Evolutionary conservation across 306 rosid genomes (phyloP).

Genomic region (Acmispon strigosus): DNA sequence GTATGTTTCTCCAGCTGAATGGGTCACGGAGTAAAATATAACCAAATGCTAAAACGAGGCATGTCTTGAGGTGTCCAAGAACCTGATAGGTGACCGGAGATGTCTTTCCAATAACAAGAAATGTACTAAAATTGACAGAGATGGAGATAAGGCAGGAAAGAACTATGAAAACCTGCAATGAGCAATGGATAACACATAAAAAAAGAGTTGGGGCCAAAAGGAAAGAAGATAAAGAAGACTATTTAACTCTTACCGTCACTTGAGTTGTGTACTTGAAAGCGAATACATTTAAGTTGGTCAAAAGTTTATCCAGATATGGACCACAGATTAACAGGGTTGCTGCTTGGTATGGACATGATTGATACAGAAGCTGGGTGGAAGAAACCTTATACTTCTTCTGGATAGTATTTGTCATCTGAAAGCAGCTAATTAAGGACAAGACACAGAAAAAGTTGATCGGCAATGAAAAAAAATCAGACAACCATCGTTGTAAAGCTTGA

Average conservation of each 20-base stretch:
- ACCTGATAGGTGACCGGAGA: constrained; percentile 98
- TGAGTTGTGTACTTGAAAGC: constrained; percentile 78
- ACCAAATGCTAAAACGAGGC: constrained; percentile 88
- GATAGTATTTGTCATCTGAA: constrained; percentile 96
- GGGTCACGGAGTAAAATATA: constrained; percentile 83
- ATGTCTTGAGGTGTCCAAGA: constrained; percentile 95
- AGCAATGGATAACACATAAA: neutral
- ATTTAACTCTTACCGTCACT: constrained; percentile 75
- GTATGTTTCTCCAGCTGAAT: constrained; percentile 85
- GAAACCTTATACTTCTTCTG: constrained; percentile 94
- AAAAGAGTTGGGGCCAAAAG: neutral
- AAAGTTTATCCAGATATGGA: constrained; percentile 75
- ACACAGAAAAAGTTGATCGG: neutral
- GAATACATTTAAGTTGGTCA: constrained; percentile 74
- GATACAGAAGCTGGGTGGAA: constrained; percentile 94
- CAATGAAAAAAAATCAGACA: neutral
- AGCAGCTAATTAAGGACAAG: constrained; percentile 53
- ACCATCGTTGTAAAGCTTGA: constrained; percentile 4
- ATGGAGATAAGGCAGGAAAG: constrained; percentile 90
- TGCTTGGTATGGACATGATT: constrained; percentile 87
- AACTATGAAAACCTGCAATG: constrained; percentile 65
- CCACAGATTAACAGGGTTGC: constrained; percentile 77
- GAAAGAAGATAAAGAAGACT: neutral
- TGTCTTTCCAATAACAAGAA: constrained; percentile 92
- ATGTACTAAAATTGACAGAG: constrained; percentile 94